phyloP scores from a whole-genome alignment of 2,329 filamentous ascomycete genomes.

The Stemphylium vesicarium region DNA sequence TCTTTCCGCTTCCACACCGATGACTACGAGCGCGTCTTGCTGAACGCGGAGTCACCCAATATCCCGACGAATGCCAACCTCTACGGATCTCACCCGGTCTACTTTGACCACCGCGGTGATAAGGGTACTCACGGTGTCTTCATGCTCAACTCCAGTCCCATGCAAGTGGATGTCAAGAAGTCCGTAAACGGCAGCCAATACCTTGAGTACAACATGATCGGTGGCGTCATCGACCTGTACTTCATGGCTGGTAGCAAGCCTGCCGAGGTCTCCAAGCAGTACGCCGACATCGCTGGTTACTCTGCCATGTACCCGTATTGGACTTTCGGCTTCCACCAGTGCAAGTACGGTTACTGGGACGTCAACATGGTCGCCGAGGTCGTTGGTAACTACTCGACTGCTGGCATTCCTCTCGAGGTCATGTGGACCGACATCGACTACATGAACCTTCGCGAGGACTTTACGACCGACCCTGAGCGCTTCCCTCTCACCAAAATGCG shows the following conservation, averaged over 20 bases:
- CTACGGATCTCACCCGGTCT: conserved; percentile 76
- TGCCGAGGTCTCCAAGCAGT: conserved; percentile 56
- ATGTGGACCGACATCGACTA: conserved; percentile 80
- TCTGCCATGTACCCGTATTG: conserved; percentile 60
- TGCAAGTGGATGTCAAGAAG: conserved; percentile 76
- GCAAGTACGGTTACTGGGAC: conserved; percentile 61
- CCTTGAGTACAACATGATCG: conserved; percentile 79
- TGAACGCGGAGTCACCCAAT: conserved; percentile 70
- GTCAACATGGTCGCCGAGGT: conserved; percentile 70
- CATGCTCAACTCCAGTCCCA: conserved; percentile 51
- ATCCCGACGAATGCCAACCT: conserved; percentile 69
- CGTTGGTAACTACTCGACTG: conserved; percentile 69
- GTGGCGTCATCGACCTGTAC: conserved; percentile 73
- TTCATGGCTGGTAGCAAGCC: conserved; percentile 58
- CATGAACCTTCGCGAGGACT: conserved; percentile 66
- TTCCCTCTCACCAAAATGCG: conserved; percentile 69
- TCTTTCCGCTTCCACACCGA: conserved; percentile 70
- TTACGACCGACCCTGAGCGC: conserved; percentile 68
- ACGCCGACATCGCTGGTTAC: conserved; percentile 57
- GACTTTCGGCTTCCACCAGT: conserved; percentile 61
- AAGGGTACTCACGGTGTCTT: conserved; percentile 49
- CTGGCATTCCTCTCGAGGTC: conserved; percentile 71
- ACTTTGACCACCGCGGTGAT: conserved; percentile 72
- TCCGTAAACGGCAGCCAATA: conserved; percentile 67
- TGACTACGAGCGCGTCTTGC: conserved; percentile 72